These are phyloP conservation scores for Dactylellina leptospora DNA, from an alignment of 2,329 filamentous ascomycete species.

Conservation along the genomic window DNA sequence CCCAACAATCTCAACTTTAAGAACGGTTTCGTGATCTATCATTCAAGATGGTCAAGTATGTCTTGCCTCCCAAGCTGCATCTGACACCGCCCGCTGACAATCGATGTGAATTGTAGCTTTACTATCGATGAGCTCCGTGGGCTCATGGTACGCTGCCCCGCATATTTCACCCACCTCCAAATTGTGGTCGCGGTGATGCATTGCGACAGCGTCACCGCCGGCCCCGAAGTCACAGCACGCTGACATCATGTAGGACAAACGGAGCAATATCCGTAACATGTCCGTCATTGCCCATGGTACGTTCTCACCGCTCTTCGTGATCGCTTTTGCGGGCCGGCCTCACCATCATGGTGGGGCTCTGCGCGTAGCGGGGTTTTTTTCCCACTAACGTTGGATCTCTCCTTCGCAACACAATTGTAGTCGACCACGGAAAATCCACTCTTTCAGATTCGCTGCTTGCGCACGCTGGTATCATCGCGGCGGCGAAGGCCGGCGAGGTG, in stretches of 20 bases:
- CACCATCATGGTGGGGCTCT: constrained; percentile 29
- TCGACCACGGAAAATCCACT: constrained; percentile 99
- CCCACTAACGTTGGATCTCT: constrained; percentile 29
- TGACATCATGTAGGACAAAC: constrained; percentile 57
- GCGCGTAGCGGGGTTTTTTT: constrained; percentile 30
- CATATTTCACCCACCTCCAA: background rate
- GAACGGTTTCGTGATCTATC: constrained; percentile 67
- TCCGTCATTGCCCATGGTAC: constrained; percentile 98
- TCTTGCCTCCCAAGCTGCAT: constrained; percentile 59
- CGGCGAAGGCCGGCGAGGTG: constrained; percentile 93
- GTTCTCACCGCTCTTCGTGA: constrained; percentile 55
- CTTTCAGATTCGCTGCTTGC: constrained; percentile 99
- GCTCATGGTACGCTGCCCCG: constrained; percentile 68
- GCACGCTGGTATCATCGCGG: constrained; percentile 99
- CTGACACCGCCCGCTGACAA: constrained; percentile 22
- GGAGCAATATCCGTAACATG: constrained; percentile 83
- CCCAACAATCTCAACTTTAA: constrained; percentile 45
- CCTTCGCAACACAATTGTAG: constrained; percentile 59
- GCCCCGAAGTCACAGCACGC: constrained; percentile 1
- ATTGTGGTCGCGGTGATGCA: constrained; percentile 11
- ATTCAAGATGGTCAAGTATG: constrained; percentile 99
- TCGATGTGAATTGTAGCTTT: constrained; percentile 72
- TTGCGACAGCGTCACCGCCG: constrained; percentile 13
- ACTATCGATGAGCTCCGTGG: constrained; percentile 90
- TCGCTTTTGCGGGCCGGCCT: background rate